Evolutionary conservation across 2,329 filamentous ascomycete species (phyloP), one percentile per base, ranked within the genome.

Genomic region (Colletotrichum cordylinicola): DNA sequence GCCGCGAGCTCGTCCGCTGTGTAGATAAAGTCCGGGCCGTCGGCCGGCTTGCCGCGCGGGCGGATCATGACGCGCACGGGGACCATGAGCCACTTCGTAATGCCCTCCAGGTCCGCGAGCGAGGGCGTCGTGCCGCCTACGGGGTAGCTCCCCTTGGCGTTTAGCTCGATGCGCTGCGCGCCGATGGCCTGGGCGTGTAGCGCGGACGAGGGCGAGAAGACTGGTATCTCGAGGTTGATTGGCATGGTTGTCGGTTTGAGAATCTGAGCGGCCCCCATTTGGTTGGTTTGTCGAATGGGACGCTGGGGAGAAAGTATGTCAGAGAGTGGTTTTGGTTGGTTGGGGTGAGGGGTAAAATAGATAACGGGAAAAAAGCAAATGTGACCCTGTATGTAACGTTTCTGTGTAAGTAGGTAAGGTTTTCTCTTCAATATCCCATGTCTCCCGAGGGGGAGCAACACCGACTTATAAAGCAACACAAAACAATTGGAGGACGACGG

Each of bases 21-120:
- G 82, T 92, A 92, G 68, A 89, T 68, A 75, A 91, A 91, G 78
- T 91, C 89, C 15, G 78, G 74, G 33, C 72, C 60, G 61, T 74
- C 35, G 33, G 74, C 60, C 3, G 52, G 24, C 4, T 85, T 82
- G 0, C 86, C 86, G 8, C 86, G 87, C 7, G 90, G 89, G 10
- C 90, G 88, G 77, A 92, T 89, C 88, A 91, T 91, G 79, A 92
- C 79, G 55, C 89, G 88, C 48, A 91, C 79, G 1, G 89, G 86
- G 31, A 87, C 82, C 13, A 81, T 67, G 31, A 83, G 74, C 61
- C 67, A 64, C 48, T 62, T 66, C 1, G 70, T 71, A 78, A 82
- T 35, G 8, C 13, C 24, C 9, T 77, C 29, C 10, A 90, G 83
- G 21, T 89, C 86, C 10, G 82, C 78, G 4, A 86, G 31, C 1